Evolutionary conservation across 345 rosid genomes (phyloP).

Genomic region (Moricandia arvensis): DNA sequence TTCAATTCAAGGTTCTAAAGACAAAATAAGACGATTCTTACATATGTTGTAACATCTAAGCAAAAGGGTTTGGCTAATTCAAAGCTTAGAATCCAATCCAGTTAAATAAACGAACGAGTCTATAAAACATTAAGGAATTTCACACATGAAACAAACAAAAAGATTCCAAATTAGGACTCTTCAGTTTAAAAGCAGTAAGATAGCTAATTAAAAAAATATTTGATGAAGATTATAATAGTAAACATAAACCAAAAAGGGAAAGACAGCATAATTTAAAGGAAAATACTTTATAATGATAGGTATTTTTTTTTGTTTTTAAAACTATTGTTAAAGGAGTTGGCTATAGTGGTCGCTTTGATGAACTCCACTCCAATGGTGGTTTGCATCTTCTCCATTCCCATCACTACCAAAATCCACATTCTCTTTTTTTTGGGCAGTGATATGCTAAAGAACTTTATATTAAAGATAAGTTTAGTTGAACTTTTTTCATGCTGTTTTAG

Average conservation of each 20-base stretch:
- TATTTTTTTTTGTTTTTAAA: background rate
- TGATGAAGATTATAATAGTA: background rate
- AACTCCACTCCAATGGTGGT: conserved; percentile 31
- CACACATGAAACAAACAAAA: background rate
- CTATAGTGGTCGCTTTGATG: conserved; percentile 35
- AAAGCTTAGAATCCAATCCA: background rate
- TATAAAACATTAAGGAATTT: background rate
- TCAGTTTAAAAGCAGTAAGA: background rate
- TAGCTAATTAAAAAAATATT: background rate
- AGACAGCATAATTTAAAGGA: background rate
- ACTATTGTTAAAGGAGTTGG: background rate
- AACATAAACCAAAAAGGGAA: conserved; percentile 4
- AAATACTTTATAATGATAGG: background rate
- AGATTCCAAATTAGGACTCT: background rate
- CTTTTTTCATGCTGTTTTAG: background rate
- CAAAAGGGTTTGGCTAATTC: background rate
- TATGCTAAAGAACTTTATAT: background rate
- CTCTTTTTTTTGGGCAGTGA: conserved; percentile 3
- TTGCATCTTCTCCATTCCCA: conserved; percentile 25
- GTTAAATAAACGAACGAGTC: background rate
- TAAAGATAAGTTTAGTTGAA: background rate
- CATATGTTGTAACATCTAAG: background rate
- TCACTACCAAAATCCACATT: conserved; percentile 22
- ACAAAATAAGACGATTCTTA: background rate
- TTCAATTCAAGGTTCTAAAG: background rate